Percentiles rank a stretch among this genome's conserved stretches.
These are phyloP conservation scores for Fusarium poae DNA, from an alignment of 2,329 filamentous ascomycete species.

Conservation along the genomic window DNA sequence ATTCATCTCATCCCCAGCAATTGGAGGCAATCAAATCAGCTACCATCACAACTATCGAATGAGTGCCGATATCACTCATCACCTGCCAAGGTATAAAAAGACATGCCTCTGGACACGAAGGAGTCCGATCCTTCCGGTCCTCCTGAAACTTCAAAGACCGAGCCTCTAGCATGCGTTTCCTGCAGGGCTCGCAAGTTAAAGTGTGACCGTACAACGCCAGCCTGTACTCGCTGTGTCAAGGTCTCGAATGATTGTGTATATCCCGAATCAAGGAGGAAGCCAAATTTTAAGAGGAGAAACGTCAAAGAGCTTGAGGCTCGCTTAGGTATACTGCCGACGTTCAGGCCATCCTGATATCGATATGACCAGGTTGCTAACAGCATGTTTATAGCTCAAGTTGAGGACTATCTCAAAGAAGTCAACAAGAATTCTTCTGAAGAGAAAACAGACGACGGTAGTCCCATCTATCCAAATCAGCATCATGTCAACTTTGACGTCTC, in stretches of 20 bases:
- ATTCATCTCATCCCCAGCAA: background rate
- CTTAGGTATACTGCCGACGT: slow-evolving; percentile 70
- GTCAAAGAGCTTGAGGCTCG: slow-evolving; percentile 91
- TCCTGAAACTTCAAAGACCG: slow-evolving; percentile 46
- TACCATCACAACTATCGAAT: slow-evolving; percentile 19
- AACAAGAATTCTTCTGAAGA: slow-evolving; percentile 54
- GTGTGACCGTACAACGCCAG: slow-evolving; percentile 84
- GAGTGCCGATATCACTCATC: slow-evolving; percentile 19
- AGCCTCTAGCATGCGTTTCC: slow-evolving; percentile 81
- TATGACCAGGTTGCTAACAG: slow-evolving; percentile 21
- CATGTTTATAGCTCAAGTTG: slow-evolving; percentile 75
- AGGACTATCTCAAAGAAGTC: slow-evolving; percentile 79
- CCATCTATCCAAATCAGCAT: slow-evolving; percentile 33
- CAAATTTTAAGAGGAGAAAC: slow-evolving; percentile 87
- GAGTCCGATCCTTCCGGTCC: slow-evolving; percentile 42
- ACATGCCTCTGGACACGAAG: slow-evolving; percentile 43
- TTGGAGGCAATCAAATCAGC: background rate
- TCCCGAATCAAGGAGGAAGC: slow-evolving; percentile 89
- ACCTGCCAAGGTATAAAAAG: background rate
- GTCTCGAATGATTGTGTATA: slow-evolving; percentile 85
- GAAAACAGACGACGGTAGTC: slow-evolving; percentile 47
- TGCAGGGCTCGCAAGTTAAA: slow-evolving; percentile 88
- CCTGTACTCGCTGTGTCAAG: slow-evolving; percentile 83
- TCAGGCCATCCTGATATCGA: background rate
- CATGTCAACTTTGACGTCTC: slow-evolving; percentile 25